Base-by-base conservation (phyloP, 768 basidiomycete species). In the Botryobasidium botryosum region DNA sequence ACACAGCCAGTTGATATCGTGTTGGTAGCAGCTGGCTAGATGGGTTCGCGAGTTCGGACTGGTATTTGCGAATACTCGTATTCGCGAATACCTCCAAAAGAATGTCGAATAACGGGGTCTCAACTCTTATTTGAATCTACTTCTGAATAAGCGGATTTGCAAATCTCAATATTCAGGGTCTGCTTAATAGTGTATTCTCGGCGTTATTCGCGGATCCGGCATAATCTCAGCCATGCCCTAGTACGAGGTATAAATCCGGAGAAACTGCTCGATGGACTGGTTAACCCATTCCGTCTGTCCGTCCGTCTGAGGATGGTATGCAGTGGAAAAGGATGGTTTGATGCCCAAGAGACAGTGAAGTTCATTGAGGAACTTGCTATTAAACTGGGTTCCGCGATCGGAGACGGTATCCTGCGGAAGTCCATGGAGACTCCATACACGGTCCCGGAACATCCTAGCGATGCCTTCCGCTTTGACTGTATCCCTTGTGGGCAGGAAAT, bases 361-460 rank as follows among this genome's bases (percentile, higher is more conserved):
- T 4, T 1, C 3, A 10, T 29, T 58, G 46, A 24, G 17, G 35
- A 48, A 46, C 20, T 49, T 5, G 6, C 46, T 37, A 18, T 37
- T 32, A 39, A 49, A 49, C 6, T 21, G 17, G 18, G 33, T 12
- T 4, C 47, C 31, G 21, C 45, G 2, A 45, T 47, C 45, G 18
- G 46, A 47, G 6, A 46, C 8, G 3, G 28, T 47, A 2, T 32
- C 17, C n/a, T 15, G 13, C 4, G 46, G 46, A 4, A 46, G 12
- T 18, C 46, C 46, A 35, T 47, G 44, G 15, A 48, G 32, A 17
- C 13, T 17, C 45, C 60, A 68, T 23, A 68, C 54, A 21, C 57
- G 54, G 18, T 60, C 50, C 12, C 66, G 58, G 51, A 65, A 69
- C 1, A 68, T 40, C 61, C 44, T 61, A 47, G 18, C 68, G 52